These are phyloP conservation scores for Candida sonorensis DNA, from an alignment of 805 yeast genomes.

Conservation along the genomic window DNA sequence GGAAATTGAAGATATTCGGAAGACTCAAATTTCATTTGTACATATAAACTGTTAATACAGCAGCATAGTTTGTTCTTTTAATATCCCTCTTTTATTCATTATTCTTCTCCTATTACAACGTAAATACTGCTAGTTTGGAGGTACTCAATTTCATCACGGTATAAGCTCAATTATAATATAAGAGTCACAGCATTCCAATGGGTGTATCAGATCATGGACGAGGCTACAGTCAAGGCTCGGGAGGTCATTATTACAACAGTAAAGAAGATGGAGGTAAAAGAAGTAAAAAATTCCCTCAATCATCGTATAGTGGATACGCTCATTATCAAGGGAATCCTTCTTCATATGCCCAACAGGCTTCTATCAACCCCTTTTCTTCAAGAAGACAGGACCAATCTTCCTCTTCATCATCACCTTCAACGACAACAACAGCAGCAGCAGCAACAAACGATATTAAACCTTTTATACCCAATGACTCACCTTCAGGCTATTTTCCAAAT, in stretches of 20 bases:
- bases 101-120: too few relatives aligned
- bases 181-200: too few relatives aligned
- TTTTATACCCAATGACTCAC: neutral
- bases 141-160: too few relatives aligned
- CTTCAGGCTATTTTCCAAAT: neutral
- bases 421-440: neutral
- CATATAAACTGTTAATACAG: too few relatives aligned
- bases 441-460: neutral
- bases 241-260: conserved; percentile 17
- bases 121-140: too few relatives aligned
- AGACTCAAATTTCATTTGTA: too few relatives aligned
- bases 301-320: conserved; percentile 5
- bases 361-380: conserved; percentile 26
- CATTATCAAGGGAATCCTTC: conserved; percentile 9
- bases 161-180: too few relatives aligned
- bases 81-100: too few relatives aligned
- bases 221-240: conserved; percentile 9
- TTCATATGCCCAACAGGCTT: conserved; percentile 16
- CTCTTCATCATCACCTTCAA: neutral
- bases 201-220: conserved; percentile 14
- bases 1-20: too few relatives aligned
- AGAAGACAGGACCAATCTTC: conserved; percentile 16
- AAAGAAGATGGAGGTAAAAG: conserved; percentile 22
- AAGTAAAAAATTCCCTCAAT: conserved; percentile 16
- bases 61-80: too few relatives aligned